phyloP scores from a whole-genome alignment of 768 basidiomycete genomes.

The Lentinula lateritia region DNA sequence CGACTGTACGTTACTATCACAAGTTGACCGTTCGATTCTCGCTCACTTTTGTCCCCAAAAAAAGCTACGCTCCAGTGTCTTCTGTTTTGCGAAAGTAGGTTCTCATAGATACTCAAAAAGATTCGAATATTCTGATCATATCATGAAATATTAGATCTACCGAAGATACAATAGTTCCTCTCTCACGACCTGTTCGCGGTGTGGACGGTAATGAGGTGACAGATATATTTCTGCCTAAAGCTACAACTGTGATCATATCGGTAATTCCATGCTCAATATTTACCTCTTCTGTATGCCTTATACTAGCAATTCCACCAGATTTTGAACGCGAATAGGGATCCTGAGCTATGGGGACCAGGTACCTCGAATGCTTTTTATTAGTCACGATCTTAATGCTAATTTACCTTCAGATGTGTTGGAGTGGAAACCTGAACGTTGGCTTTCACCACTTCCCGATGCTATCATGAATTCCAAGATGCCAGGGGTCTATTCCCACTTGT shows the following conservation, averaged over 20 bases:
- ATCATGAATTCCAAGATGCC: constrained; percentile 33
- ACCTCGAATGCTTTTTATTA: too few relatives aligned
- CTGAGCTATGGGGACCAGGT: constrained; percentile 35
- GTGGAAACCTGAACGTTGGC: constrained; percentile 51
- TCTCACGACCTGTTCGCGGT: constrained; percentile 30
- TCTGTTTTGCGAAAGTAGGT: constrained; percentile 15
- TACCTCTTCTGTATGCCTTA: not conserved
- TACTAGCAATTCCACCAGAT: constrained; percentile 9
- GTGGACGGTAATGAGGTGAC: constrained; percentile 28
- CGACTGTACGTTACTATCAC: constrained; percentile 24
- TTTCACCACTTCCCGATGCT: constrained; percentile 29
- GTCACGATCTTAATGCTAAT: not conserved
- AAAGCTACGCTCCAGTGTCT: constrained; percentile 16
- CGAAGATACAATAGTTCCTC: constrained; percentile 34
- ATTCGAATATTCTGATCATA: not conserved
- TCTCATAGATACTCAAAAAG: not conserved
- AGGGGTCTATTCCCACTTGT: constrained; percentile 41
- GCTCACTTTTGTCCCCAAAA: not conserved
- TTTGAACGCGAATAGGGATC: constrained; percentile 31
- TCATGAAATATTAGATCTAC: constrained; percentile 20
- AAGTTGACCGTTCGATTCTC: not conserved
- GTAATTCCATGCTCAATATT: not conserved
- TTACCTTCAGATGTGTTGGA: constrained; percentile 28
- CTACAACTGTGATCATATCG: constrained; percentile 31
- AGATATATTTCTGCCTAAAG: constrained; percentile 31